These are phyloP conservation scores for Fusarium ramigenum DNA, from an alignment of 2,329 filamentous ascomycete genomes.

Conservation along the genomic window DNA sequence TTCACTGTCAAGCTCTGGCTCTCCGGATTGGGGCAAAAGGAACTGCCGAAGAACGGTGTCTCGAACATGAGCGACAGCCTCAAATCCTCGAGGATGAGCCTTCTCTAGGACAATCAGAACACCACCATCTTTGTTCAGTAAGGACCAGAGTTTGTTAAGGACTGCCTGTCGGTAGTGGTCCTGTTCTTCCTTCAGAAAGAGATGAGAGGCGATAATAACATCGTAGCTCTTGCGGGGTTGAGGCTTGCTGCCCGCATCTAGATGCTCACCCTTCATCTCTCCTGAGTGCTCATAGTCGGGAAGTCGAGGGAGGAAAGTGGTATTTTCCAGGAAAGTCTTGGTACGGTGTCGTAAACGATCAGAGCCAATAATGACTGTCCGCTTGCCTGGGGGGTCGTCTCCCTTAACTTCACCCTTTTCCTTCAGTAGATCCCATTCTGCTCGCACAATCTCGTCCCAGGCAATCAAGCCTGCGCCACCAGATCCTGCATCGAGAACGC, in stretches of 20 bases:
- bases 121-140: slow-evolving; percentile 85
- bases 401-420: slow-evolving; percentile 57
- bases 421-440: slow-evolving; percentile 80
- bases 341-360: slow-evolving; percentile 78
- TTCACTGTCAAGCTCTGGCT: slow-evolving; percentile 46
- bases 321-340: slow-evolving; percentile 82
- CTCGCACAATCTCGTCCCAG: slow-evolving; percentile 79
- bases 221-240: slow-evolving; percentile 82
- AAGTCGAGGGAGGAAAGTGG: slow-evolving; percentile 90
- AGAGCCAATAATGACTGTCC: slow-evolving; percentile 82
- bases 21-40: slow-evolving; percentile 63
- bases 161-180: slow-evolving; percentile 80
- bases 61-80: slow-evolving; percentile 86
- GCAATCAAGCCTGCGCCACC: slow-evolving; percentile 78
- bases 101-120: slow-evolving; percentile 91
- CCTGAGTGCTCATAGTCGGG: slow-evolving; percentile 82
- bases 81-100: slow-evolving; percentile 89
- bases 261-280: slow-evolving; percentile 64
- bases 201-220: slow-evolving; percentile 88
- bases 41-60: slow-evolving; percentile 80
- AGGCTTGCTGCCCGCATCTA: slow-evolving; percentile 66
- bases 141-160: slow-evolving; percentile 88
- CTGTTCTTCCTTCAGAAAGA: slow-evolving; percentile 79
- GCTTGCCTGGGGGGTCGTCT: slow-evolving; percentile 70
- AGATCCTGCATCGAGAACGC: slow-evolving; percentile 78